Evolutionary conservation across 768 basidiomycete species (phyloP).

Genomic region (Kwoniella mangroviensis): DNA sequence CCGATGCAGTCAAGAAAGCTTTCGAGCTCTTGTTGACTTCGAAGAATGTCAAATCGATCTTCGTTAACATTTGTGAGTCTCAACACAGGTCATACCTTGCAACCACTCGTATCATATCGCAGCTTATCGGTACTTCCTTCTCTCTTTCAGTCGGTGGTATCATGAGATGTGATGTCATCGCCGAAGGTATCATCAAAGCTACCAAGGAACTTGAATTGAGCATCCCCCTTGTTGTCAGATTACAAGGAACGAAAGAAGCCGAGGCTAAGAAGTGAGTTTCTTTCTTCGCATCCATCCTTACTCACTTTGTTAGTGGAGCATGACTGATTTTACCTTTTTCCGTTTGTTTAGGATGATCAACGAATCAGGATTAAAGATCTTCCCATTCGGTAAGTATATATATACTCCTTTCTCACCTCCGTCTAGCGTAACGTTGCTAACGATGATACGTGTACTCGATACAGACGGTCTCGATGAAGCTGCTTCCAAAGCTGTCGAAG

Average conservation of each 20-base stretch:
- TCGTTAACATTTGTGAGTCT: constrained; percentile 73
- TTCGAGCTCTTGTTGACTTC: constrained; percentile 92
- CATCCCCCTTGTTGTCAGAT: constrained; percentile 87
- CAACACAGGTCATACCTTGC: too few relatives aligned
- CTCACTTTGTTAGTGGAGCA: background rate
- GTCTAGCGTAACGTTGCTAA: background rate
- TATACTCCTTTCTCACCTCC: background rate
- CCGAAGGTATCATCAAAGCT: constrained; percentile 90
- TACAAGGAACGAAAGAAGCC: constrained; percentile 95
- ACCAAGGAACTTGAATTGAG: constrained; percentile 84
- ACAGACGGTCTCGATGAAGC: constrained; percentile 87
- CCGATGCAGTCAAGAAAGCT: constrained; percentile 99
- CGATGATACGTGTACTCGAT: background rate
- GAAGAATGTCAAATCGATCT: constrained; percentile 94
- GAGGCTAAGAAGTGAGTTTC: constrained; percentile 88
- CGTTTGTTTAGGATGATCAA: constrained; percentile 77
- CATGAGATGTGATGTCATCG: constrained; percentile 87
- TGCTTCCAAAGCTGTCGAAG: constrained; percentile 63
- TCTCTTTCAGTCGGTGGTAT: constrained; percentile 67
- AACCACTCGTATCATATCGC: too few relatives aligned
- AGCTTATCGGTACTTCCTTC: background rate
- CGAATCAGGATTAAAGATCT: constrained; percentile 89
- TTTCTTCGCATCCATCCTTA: background rate
- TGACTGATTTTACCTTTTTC: background rate
- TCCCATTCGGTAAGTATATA: constrained; percentile 65